Evolutionary conservation across 2,329 filamentous ascomycete genomes (phyloP).

Genomic region (Penicillium sp.): DNA sequence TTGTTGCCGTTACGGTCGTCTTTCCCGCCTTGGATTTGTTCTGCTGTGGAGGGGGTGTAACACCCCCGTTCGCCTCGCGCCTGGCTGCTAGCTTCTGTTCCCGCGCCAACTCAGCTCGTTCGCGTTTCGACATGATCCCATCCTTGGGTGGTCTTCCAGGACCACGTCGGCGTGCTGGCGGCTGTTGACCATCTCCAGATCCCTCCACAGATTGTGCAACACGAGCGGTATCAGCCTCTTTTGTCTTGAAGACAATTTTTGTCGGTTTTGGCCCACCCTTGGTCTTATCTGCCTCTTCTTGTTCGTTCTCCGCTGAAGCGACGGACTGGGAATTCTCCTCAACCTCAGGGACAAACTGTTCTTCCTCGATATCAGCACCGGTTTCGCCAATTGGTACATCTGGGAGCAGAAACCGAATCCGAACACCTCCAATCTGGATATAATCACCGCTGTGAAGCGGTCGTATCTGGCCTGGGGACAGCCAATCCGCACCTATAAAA

Average conservation of each 20-base stretch:
- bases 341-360: constrained; percentile 42
- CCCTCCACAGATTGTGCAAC: constrained; percentile 38
- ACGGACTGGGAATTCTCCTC: constrained; percentile 37
- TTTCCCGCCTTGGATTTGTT: constrained; percentile 37
- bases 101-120: constrained; percentile 59
- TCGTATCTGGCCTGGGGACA: constrained; percentile 52
- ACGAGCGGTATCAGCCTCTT: constrained; percentile 34
- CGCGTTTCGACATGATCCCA: constrained; percentile 69
- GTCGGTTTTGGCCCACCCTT: constrained; percentile 35
- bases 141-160: constrained; percentile 70
- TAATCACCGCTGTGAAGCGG: constrained; percentile 62
- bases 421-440: constrained; percentile 64
- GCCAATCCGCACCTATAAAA: constrained; percentile 58
- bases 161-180: constrained; percentile 52
- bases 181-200: constrained; percentile 43
- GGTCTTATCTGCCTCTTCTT: constrained; percentile 38
- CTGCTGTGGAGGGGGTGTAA: constrained; percentile 46
- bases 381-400: constrained; percentile 54
- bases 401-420: constrained; percentile 62
- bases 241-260: constrained; percentile 36
- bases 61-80: constrained; percentile 53
- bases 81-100: constrained; percentile 57
- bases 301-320: constrained; percentile 47
- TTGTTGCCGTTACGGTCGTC: constrained; percentile 26
- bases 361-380: constrained; percentile 52